Evolutionary conservation across 139 green algal genomes (phyloP).

Genomic region (Bryopsis sp.): DNA sequence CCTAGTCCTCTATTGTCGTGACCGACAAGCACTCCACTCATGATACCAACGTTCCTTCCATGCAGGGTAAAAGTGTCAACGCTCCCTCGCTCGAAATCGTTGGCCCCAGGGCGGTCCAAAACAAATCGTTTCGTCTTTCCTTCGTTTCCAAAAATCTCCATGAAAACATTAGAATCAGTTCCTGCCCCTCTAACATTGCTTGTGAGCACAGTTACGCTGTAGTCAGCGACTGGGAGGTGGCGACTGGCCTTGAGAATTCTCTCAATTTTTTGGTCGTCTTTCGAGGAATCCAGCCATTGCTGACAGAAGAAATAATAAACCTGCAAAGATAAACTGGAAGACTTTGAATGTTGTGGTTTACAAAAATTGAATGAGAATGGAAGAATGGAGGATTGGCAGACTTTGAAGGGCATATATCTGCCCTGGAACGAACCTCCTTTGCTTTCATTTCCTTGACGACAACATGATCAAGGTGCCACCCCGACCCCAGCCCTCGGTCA

Average conservation of each 20-base stretch:
- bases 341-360: too few species aligned
- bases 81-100: constrained; percentile 49
- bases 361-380: too few species aligned
- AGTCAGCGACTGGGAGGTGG: constrained; percentile 19
- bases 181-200: constrained; percentile 34
- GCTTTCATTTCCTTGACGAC: constrained; percentile 45
- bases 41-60: constrained; percentile 33
- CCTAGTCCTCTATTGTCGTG: constrained; percentile 43
- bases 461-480: constrained; percentile 53
- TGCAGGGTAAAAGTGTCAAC: constrained; percentile 45
- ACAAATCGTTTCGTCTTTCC: constrained; percentile 27
- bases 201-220: constrained; percentile 36
- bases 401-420: too few species aligned
- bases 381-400: too few species aligned
- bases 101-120: constrained; percentile 18
- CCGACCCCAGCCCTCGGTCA: constrained; percentile 21
- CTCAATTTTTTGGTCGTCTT: constrained; percentile 28
- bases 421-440: too few species aligned
- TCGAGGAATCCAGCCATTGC: constrained; percentile 38
- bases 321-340: too few species aligned
- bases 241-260: constrained; percentile 1
- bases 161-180: constrained; percentile 56
- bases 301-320: constrained; percentile 45
- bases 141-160: constrained; percentile 39
- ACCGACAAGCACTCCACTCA: constrained; percentile 27